Base-by-base conservation (phyloP, 495 filamentous ascomycete species). In the Penicillium malachiteum region DNA sequence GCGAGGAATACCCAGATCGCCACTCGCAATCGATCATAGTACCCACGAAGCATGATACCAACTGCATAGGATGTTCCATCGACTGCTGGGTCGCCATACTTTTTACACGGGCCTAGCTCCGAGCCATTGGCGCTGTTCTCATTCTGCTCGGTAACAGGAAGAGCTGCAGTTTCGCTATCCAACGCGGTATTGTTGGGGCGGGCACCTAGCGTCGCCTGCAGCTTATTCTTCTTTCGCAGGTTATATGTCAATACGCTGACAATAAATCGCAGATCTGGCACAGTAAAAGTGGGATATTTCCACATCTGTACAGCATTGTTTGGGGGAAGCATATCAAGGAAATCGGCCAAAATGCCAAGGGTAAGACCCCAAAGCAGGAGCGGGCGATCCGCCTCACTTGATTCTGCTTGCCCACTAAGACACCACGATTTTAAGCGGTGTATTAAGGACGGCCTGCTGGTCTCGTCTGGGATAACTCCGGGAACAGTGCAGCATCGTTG, bases 331-430 rank as follows among this genome's bases (percentile, higher is more conserved):
- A 87, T 77, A 46, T 90, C 85, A 38, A 91, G 73, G 57, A 91
- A 86, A 68, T 92, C 89, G 26, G 83, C 81, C 32, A 90, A 57
- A 30, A 92, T 80, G 7, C 87, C 87, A 5, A 91, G 76, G 0
- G 89, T 91, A 14, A 92, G 66, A 0, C 89, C 89, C 89, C 89
- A 92, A 1, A 91, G 81, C 4, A 90, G 68, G 12, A 92, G 73
- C 7, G 86, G 82, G 17, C 70, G 76, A 40, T 46, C 63, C 31
- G 55, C 55, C 18, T 66, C 65, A 18, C 56, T 55, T 0, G 69
- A 69, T 3, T 65, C 63, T 14, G 70, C 66, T 50, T 75, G 74
- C 48, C 65, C 64, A 55, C 69, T 57, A 4, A 65, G 38, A 43
- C 60, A 67, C 72, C 69, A 75, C 5, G 59, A 48, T 48, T 65